Conservation (phyloP, 1,139 yeast genomes). For the Entelexis paramagnoliae region DNA sequence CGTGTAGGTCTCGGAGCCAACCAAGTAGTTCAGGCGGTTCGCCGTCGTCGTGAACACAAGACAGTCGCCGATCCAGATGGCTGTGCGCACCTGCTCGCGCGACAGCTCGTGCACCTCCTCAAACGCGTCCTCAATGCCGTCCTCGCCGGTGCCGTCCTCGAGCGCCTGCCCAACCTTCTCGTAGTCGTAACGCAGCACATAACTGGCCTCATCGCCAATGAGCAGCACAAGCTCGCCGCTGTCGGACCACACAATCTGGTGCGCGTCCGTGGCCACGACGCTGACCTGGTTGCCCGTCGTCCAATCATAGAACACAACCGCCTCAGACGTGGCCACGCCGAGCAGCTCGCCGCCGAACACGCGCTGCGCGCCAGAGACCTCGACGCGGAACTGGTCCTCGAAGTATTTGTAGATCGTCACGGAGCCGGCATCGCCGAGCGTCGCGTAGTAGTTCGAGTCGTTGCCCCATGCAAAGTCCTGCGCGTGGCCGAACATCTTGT, state of each 20-base stretch:
- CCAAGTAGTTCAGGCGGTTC: constrained; percentile 84
- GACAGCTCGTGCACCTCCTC: constrained; percentile 68
- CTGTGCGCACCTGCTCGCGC: constrained; percentile 65
- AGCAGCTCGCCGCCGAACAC: constrained; percentile 78
- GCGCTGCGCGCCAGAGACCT: constrained; percentile 62
- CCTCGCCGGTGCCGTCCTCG: constrained; percentile 38
- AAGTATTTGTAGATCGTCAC: constrained; percentile 74
- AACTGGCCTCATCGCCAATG: constrained; percentile 66
- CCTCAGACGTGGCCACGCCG: constrained; percentile 69
- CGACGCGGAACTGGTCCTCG: constrained; percentile 50
- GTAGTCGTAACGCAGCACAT: constrained; percentile 63
- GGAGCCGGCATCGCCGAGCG: constrained; percentile 56
- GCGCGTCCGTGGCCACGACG: constrained; percentile 60
- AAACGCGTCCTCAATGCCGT: constrained; percentile 56
- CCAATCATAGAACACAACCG: constrained; percentile 89
- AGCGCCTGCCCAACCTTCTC: constrained; percentile 57
- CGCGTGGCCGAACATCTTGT: constrained; percentile 85
- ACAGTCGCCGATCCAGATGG: constrained; percentile 96
- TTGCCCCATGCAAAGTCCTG: constrained; percentile 91
- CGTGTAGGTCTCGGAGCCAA: constrained; percentile 87
- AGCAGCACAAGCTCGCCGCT: constrained; percentile 82
- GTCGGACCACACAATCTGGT: constrained; percentile 83
- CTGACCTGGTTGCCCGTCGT: constrained; percentile 73
- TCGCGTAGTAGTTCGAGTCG: constrained; percentile 79
- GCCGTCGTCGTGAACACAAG: constrained; percentile 79